phyloP scores from a whole-genome alignment of 2,329 filamentous ascomycete species.

The Verticillium klebahnii region DNA sequence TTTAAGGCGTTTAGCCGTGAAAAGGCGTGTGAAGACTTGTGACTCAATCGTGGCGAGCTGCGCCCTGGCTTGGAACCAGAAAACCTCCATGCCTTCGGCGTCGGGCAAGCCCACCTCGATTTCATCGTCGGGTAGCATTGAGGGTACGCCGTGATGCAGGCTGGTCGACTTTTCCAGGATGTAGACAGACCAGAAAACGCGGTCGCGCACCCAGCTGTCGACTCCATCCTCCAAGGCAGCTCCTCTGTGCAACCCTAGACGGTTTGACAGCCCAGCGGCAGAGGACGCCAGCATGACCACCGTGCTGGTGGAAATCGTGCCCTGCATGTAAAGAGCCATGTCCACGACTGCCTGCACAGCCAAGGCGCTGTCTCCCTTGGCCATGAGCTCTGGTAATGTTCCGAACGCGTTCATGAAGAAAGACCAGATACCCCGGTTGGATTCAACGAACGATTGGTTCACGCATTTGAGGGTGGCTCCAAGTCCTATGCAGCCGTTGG shows the following conservation, averaged over 20 bases:
- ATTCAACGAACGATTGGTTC: constrained; percentile 6
- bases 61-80: constrained; percentile 4
- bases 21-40: constrained; percentile 6
- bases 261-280: constrained; percentile 6
- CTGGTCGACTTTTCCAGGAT: constrained; percentile 9
- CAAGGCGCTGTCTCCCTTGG: constrained; percentile 4
- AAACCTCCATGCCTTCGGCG: background rate
- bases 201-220: constrained; percentile 6
- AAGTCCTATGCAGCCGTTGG: constrained; percentile 5
- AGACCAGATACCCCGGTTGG: constrained; percentile 8
- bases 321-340: constrained; percentile 10
- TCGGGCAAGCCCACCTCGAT: constrained; percentile 8
- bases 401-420: constrained; percentile 11
- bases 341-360: constrained; percentile 8
- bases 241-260: constrained; percentile 9
- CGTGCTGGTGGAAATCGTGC: constrained; percentile 6
- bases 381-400: constrained; percentile 6
- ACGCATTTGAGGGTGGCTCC: constrained; percentile 7
- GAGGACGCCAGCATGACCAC: constrained; percentile 5
- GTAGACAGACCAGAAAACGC: constrained; percentile 12
- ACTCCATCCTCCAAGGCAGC: background rate
- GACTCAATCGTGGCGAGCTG: constrained; percentile 13
- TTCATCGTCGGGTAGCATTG: constrained; percentile 7
- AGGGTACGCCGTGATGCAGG: constrained; percentile 8
- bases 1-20: constrained; percentile 9